Evolutionary conservation across 2,329 filamentous ascomycete genomes (phyloP), one percentile per base, ranked within the genome.

Genomic region (Stylonectria norvegica): DNA sequence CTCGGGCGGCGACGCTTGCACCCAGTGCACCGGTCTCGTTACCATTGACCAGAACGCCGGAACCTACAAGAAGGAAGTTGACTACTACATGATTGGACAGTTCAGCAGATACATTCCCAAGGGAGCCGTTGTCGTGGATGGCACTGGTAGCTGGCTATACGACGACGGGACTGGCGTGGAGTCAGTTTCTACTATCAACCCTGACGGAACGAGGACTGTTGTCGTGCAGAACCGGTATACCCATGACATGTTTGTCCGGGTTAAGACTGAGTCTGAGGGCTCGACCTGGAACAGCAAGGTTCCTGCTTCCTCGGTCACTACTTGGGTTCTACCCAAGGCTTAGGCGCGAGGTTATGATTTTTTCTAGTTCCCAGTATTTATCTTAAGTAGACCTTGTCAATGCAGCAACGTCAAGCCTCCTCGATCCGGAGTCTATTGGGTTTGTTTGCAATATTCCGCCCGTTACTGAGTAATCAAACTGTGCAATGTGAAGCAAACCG

Each of bases 21-120:
- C 44, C 16, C 59, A 57, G 8, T 73, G 70, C 55, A 64, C 63
- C 1, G 79, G 79, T 8, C 67, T 83, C 5, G 75, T 80, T 32
- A 73, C 73, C 4, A 65, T 83, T 43, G 74, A 83, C 60, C 54
- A 57, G 6, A 52, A 62, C 9, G 32, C 39, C 10, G 62, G 60
- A 16, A 66, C 63, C 3, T 77, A 76, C 56, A 60, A 57, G 4
- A 66, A 69, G 45, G 68, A 66, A 18, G 63, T 71, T 5, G 71
- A 74, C 45, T 76, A 75, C 57, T 76, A 76, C 54, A 73, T 74
- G 65, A 61, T 77, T 44, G 73, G 70, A 2, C 74, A 78, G 55
- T 75, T 73, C 54, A 68, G 64, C 53, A 66, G 61, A 45, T 75
- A 69, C 53, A 72, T 75, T 41, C 66, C 68, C 15, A 61, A 62